Conservation (phyloP, 1,139 yeast species). For the Scheffersomyces insectosa region DNA sequence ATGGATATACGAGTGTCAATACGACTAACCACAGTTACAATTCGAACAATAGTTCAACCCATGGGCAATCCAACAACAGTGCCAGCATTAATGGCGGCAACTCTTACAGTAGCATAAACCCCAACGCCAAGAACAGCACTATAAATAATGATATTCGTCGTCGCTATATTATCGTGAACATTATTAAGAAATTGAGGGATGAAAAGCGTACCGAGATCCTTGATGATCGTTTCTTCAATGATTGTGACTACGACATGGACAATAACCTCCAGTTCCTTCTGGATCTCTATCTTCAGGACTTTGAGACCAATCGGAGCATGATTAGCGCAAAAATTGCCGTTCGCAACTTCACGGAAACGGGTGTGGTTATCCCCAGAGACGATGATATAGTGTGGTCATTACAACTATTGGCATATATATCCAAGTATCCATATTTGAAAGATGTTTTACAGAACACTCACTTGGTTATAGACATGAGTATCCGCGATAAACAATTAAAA, state of each 20-base stretch:
- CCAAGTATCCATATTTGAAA: conserved; percentile 83
- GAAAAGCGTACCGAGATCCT: conserved; percentile 39
- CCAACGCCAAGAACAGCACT: conserved; percentile 11
- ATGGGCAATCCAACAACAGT: not conserved
- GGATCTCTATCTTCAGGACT: conserved; percentile 44
- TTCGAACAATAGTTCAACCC: not conserved
- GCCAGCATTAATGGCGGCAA: conserved; percentile 1
- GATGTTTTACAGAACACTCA: conserved; percentile 73
- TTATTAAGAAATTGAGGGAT: conserved; percentile 39
- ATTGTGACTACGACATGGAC: conserved; percentile 46
- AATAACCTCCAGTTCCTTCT: conserved; percentile 42
- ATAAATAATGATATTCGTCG: conserved; percentile 36
- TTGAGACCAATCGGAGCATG: conserved; percentile 25
- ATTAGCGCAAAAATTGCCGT: conserved; percentile 47
- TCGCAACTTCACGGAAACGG: conserved; percentile 65
- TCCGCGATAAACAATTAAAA: conserved; percentile 45
- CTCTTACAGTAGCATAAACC: conserved; percentile 7
- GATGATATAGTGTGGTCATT: conserved; percentile 95
- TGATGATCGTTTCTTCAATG: conserved; percentile 34
- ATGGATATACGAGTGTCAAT: not conserved
- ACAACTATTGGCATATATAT: conserved; percentile 87
- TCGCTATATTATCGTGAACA: conserved; percentile 37
- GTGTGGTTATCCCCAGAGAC: conserved; percentile 80
- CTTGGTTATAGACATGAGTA: conserved; percentile 55
- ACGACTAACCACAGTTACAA: conserved; percentile 1